Conservation (phyloP, 2,329 filamentous ascomycete species). For the Paracoccidioides lutzii region DNA sequence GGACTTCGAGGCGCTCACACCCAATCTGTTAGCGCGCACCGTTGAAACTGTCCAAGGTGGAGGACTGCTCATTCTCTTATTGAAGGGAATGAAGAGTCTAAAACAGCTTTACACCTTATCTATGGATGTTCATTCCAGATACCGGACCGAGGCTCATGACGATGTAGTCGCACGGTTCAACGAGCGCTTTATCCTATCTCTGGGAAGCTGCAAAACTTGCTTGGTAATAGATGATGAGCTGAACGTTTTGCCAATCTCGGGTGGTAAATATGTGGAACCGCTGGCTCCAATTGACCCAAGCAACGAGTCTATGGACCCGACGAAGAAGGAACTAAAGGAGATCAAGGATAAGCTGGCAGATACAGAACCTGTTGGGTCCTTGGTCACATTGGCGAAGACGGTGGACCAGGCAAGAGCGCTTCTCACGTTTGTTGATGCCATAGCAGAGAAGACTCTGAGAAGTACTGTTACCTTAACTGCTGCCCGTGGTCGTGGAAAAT, state of each 20-base stretch:
- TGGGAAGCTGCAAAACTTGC: constrained; percentile 90
- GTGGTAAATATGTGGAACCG: constrained; percentile 76
- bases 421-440: constrained; percentile 92
- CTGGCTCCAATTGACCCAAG: constrained; percentile 65
- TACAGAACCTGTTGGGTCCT: constrained; percentile 69
- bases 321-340: constrained; percentile 61
- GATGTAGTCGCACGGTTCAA: constrained; percentile 96
- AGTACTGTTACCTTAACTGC: constrained; percentile 91
- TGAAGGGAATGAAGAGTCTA: constrained; percentile 94
- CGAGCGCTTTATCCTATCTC: constrained; percentile 86
- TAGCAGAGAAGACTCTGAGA: constrained; percentile 86
- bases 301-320: constrained; percentile 55
- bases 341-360: constrained; percentile 83
- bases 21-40: constrained; percentile 87
- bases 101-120: constrained; percentile 94
- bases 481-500: constrained; percentile 90
- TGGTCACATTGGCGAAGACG: constrained; percentile 76
- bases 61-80: constrained; percentile 72
- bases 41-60: constrained; percentile 97
- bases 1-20: constrained; percentile 94
- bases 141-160: constrained; percentile 88
- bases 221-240: constrained; percentile 95
- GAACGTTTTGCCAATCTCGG: constrained; percentile 93
- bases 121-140: constrained; percentile 96
- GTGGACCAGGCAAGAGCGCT: constrained; percentile 93